A percentile compares a stretch with the other conserved stretches of the same genome.
Conservation (phyloP, 306 rosid genomes). For the Mimosa pudica region DNA sequence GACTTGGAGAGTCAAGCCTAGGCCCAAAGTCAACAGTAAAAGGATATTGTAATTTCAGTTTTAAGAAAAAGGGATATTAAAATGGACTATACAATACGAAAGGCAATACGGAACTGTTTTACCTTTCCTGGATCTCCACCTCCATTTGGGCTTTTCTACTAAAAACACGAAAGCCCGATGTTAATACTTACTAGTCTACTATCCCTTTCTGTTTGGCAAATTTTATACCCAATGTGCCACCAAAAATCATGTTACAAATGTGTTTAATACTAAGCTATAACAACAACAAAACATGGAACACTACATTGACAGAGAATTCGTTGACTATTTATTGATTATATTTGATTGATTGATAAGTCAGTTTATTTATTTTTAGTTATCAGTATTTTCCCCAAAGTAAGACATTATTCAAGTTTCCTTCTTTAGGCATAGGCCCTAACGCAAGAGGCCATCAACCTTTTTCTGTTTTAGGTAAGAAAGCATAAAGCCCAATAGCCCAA, state of each 20-base stretch:
- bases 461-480: background rate
- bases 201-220: no score
- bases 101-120: background rate
- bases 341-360: background rate
- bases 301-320: no score
- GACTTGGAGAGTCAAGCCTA: background rate
- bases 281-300: no score
- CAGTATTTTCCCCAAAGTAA: background rate
- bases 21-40: background rate
- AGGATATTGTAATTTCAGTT: background rate
- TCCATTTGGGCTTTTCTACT: no score
- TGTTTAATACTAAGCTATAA: no score
- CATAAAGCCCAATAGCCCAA: background rate
- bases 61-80: no score
- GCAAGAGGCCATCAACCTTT: background rate
- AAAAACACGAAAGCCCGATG: no score
- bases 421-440: background rate
- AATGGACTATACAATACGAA: background rate
- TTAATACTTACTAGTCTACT: no score
- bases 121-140: no score
- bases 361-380: background rate
- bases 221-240: no score
- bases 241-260: background rate
- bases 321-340: background rate
- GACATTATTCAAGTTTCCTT: background rate